Base-by-base conservation (phyloP, 768 basidiomycete genomes). In the Boletus rubroflammeus region DNA sequence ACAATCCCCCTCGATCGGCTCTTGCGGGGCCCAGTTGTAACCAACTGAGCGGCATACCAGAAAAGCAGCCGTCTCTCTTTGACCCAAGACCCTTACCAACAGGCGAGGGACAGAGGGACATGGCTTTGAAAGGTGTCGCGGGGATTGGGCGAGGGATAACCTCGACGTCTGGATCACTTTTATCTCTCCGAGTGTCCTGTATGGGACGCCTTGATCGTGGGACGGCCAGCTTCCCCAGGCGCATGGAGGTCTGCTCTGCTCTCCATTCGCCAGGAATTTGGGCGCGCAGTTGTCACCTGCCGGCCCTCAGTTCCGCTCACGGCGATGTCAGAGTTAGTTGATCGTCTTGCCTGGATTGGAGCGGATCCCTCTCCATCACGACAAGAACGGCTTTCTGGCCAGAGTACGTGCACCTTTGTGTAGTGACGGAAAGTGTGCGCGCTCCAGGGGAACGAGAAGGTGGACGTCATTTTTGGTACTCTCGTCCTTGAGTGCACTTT, bases 31-130 rank as follows among this genome's bases (percentile, higher is more conserved):
- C 82, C 74, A 72, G 78, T 72, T 73, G 70, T 78, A 78, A 85
- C 64, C 67, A 62, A 73, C 76, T 74, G 73, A 81, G 78, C 78
- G 77, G 70, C 82, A 79, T 80, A 88, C 83, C 84, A 85, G 85
- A 84, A 80, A 88, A 71, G 58, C 74, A 72, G 61, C 63, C 6
- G 26, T 61, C 54, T 59, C 55, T 63, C 62, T 57, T 56, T 57
- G 57, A 70, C 61, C 75, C 57, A 78, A 78, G 80, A 82, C 73
- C 72, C 70, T 73, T 55, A 31, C 55, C 5, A 17, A 26, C 29
- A 46, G 64, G 62, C 49, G 62, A 65, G 65, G 65, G 1, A 5
- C 19, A 29, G 57, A 63, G 54, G 51, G 36, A 14, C 15, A 11
- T 7, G 31, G 54, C 54, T 74, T 80, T 83, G 78, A 78, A 79